phyloP scores from a whole-genome alignment of 2,329 filamentous ascomycete genomes.

The Calonectria naviculata region DNA sequence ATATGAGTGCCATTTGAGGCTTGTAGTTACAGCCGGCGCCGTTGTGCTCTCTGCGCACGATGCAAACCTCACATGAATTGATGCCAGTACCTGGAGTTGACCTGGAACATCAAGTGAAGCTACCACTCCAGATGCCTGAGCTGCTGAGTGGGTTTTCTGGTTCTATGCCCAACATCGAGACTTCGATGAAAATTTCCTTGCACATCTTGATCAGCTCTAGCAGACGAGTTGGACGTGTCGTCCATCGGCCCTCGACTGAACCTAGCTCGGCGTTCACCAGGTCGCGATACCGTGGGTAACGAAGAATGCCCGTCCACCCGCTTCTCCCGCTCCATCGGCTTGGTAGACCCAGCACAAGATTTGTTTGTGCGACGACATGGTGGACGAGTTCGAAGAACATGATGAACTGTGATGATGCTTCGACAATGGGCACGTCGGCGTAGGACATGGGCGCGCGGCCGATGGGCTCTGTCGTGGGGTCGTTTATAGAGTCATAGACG shows the following conservation, averaged over 20 bases:
- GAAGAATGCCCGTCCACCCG: slow-evolving; percentile 39
- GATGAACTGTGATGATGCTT: slow-evolving; percentile 40
- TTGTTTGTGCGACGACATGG: slow-evolving; percentile 40
- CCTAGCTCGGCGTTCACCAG: slow-evolving; percentile 42
- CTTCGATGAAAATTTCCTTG: slow-evolving; percentile 35
- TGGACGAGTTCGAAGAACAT: slow-evolving; percentile 42
- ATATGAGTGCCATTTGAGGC: not conserved
- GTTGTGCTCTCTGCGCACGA: not conserved
- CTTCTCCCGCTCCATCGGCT: slow-evolving; percentile 33
- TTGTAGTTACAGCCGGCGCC: not conserved
- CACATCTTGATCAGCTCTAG: slow-evolving; percentile 31
- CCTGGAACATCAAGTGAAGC: not conserved
- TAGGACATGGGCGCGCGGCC: slow-evolving; percentile 35
- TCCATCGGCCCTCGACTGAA: slow-evolving; percentile 34
- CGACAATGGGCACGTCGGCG: slow-evolving; percentile 36
- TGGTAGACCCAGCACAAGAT: slow-evolving; percentile 41
- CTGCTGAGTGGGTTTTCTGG: not conserved
- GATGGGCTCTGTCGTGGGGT: slow-evolving; percentile 23
- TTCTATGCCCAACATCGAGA: slow-evolving; percentile 36
- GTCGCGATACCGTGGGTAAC: slow-evolving; percentile 28
- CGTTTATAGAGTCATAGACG: slow-evolving; percentile 27
- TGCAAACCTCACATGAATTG: not conserved
- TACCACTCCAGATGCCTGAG: not conserved
- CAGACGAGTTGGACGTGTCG: slow-evolving; percentile 31
- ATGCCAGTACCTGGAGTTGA: not conserved